Percentiles rank a stretch among this genome's conserved stretches.
Evolutionary conservation across 148 eudicot genomes (phyloP).

Genomic region (Rhododendron williamsianum): DNA sequence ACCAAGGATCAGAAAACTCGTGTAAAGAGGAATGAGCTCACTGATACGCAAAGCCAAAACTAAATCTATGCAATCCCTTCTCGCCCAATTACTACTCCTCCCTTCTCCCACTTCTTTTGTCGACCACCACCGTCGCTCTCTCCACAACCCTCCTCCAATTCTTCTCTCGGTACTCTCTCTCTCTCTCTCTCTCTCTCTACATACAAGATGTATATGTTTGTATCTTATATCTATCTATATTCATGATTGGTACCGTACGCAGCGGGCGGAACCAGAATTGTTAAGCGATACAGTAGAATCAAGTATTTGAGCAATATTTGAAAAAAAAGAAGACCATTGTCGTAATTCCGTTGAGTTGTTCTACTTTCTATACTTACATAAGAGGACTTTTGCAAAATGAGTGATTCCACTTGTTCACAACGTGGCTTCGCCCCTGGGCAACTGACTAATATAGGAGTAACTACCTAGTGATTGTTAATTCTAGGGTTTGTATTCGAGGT

Average conservation of each 20-base stretch:
- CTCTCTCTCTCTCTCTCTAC: constrained; percentile 17
- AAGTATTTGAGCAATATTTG: background rate
- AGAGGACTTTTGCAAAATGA: background rate
- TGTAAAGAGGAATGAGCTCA: constrained; percentile 13
- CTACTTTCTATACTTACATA: background rate
- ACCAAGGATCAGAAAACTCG: background rate
- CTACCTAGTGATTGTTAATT: background rate
- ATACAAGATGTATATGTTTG: background rate
- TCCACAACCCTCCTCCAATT: constrained; percentile 6
- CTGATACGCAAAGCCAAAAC: constrained; percentile 23
- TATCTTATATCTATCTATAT: background rate
- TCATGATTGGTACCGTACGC: background rate
- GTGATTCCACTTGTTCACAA: no score
- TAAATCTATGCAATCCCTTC: constrained; percentile 47
- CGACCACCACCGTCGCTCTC: constrained; percentile 12
- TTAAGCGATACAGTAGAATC: background rate
- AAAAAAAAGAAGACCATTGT: no score
- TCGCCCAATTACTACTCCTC: constrained; percentile 18
- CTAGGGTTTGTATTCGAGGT: constrained; percentile 46
- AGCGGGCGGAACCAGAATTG: background rate
- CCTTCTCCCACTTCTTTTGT: background rate
- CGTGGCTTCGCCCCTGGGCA: background rate
- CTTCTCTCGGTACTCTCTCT: constrained; percentile 10
- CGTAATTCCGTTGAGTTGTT: no score
- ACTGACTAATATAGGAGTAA: background rate